Evolutionary conservation across 345 rosid species (phyloP), one percentile per base, ranked within the genome.

Genomic region (Citrus australasica): DNA sequence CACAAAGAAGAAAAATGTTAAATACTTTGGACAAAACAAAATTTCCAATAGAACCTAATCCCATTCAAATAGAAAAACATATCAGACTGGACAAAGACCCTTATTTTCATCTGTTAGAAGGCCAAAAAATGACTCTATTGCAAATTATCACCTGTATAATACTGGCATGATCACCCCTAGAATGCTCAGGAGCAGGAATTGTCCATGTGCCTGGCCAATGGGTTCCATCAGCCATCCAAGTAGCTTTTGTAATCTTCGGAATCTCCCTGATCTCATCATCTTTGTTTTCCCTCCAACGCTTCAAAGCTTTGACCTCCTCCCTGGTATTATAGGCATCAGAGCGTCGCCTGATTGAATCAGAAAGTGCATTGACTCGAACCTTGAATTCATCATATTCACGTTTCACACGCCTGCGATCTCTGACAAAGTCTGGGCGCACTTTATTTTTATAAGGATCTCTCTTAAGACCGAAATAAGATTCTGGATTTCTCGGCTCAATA

Each of bases 201-300:
- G 85, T 82, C 98, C 98, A 92, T 62, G 92, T 86, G 63, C 97
- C 97, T 2, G 96, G 95, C 97, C 97, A 94, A 56, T 89, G 91
- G 28, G 93, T 91, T 60, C 93, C 89, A 77, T 92, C 96, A 33
- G 90, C 81, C 98, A 92, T 94, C 96, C 97, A 91, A 72, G 94
- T 92, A 74, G 92, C 98, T 86, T 91, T 94, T 21, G 85, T 82
- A 76, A 91, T 84, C 87, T 89, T 93, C 76, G 88, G 67, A 78
- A 48, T 82, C 69, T 89, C 94, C 74, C 80, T 67, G 38, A 83
- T 87, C 63, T 90, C 93, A 22, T 89, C 91, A 38, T 76, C 78
- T 40, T 33, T 77, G 9, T 79, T 81, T 59, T 86, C 89, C 74
- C 87, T 91, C 90, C 87, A 87, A 65, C 71, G 85, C 87, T 89